Conservation (phyloP, 495 filamentous ascomycete genomes). For the Annulohypoxylon stygium region DNA sequence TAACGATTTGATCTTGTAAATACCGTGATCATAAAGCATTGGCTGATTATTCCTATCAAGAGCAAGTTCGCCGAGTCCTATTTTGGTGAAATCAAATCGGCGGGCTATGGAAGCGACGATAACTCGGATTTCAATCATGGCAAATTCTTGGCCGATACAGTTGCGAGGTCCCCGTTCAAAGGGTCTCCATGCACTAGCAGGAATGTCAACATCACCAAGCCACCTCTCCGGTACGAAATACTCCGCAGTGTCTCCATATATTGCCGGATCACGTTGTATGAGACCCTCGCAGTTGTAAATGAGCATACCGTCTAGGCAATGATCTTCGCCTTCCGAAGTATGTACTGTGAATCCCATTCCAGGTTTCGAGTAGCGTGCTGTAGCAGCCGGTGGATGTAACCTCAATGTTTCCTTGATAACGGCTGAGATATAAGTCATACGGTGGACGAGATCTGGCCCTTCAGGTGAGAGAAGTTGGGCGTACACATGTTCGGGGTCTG, state of each 20-base stretch:
- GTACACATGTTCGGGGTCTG: conserved; percentile 42
- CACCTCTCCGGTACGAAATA: conserved; percentile 5
- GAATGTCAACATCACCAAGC: conserved; percentile 51
- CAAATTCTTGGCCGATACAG: conserved; percentile 47
- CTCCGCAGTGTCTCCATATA: background rate
- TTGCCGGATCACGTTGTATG: background rate
- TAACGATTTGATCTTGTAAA: too few relatives aligned
- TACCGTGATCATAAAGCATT: too few relatives aligned
- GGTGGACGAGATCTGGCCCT: conserved; percentile 59
- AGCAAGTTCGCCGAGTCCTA: too few relatives aligned
- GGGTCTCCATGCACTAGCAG: conserved; percentile 62
- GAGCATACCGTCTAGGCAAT: background rate
- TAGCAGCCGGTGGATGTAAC: background rate
- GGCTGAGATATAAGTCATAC: background rate
- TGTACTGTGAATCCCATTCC: background rate
- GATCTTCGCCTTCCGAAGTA: background rate
- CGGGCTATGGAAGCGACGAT: too few relatives aligned
- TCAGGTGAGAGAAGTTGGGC: conserved; percentile 32
- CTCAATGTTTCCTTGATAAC: background rate
- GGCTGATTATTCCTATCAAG: too few relatives aligned
- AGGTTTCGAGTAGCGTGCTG: background rate
- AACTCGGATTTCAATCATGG: too few relatives aligned
- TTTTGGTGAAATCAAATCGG: too few relatives aligned
- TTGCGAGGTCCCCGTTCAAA: conserved; percentile 68
- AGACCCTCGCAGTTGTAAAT: background rate